phyloP scores from a whole-genome alignment of 305 asterid species.

The Lippia alba region DNA sequence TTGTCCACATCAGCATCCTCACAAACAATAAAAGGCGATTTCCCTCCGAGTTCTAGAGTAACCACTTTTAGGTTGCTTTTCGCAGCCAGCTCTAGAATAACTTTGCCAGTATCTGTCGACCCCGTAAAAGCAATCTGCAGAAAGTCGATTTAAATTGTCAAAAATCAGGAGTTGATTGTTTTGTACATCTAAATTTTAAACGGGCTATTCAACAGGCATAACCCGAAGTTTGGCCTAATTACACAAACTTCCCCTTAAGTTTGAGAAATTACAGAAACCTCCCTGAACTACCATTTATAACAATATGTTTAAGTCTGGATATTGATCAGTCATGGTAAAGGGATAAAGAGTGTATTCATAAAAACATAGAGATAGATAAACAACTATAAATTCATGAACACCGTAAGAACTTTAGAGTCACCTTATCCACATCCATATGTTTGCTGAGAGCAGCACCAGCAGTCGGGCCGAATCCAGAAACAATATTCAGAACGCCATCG shows the following conservation, averaged over 20 bases:
- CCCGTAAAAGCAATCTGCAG: slow-evolving; percentile 74
- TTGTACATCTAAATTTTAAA: no score
- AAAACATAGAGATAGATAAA: no score
- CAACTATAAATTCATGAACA: background rate
- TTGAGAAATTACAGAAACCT: no score
- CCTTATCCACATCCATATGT: slow-evolving; percentile 82
- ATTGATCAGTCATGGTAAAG: no score
- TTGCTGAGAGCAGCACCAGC: slow-evolving; percentile 72
- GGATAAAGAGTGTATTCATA: no score
- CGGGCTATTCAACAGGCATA: no score
- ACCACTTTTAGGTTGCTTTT: slow-evolving; percentile 72
- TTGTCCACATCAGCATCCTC: slow-evolving; percentile 70
- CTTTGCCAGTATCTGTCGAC: slow-evolving; percentile 67
- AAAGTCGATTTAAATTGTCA: background rate
- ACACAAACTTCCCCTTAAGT: no score
- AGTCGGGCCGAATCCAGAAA: slow-evolving; percentile 68
- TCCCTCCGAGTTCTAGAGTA: slow-evolving; percentile 75
- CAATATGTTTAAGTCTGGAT: no score
- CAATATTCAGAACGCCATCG: slow-evolving; percentile 59
- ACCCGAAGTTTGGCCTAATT: no score
- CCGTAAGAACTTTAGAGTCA: slow-evolving; percentile 18
- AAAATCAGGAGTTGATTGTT: no score
- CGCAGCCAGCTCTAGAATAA: slow-evolving; percentile 59
- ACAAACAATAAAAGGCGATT: slow-evolving; percentile 71
- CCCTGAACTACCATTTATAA: no score